Conservation (phyloP, 495 filamentous ascomycete species). For the Hypoxylon fuscum region DNA sequence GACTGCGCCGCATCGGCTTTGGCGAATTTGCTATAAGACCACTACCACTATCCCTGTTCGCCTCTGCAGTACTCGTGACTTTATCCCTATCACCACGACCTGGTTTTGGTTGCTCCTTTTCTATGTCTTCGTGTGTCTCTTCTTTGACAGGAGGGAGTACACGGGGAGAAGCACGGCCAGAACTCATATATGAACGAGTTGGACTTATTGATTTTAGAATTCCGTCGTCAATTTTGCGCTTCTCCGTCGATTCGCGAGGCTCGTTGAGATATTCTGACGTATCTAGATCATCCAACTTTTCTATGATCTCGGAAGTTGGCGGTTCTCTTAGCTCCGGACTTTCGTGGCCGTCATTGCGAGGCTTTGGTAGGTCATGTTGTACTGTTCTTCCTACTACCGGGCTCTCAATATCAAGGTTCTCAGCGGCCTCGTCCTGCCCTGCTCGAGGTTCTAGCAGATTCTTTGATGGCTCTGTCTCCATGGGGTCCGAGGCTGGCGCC, state of each 20-base stretch:
- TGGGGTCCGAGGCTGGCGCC: conserved; percentile 4
- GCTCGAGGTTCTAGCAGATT: neutral
- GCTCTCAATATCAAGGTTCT: conserved; percentile 27
- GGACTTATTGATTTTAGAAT: conserved; percentile 23
- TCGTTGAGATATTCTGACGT: conserved; percentile 35
- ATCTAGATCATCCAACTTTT: conserved; percentile 32
- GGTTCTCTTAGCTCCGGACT: conserved; percentile 12
- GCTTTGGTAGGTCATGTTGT: conserved; percentile 28
- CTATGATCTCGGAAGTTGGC: conserved; percentile 32
- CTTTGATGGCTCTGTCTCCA: conserved; percentile 5
- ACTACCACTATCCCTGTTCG: conserved; percentile 62
- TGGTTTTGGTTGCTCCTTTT: conserved; percentile 37
- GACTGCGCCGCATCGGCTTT: conserved; percentile 43
- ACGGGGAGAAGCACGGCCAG: conserved; percentile 50
- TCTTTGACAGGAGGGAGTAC: conserved; percentile 54
- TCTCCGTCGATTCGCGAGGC: conserved; percentile 14
- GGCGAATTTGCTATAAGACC: conserved; percentile 56
- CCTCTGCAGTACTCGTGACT: conserved; percentile 34
- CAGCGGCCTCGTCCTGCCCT: conserved; percentile 2
- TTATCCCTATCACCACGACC: neutral
- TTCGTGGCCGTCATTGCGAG: conserved; percentile 7
- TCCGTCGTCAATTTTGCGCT: conserved; percentile 12
- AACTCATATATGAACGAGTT: conserved; percentile 31
- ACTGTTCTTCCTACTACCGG: conserved; percentile 29
- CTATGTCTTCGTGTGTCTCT: conserved; percentile 50